These are phyloP conservation scores for Aspergillus sp. DNA, from an alignment of 2,329 filamentous ascomycete genomes.

Conservation along the genomic window DNA sequence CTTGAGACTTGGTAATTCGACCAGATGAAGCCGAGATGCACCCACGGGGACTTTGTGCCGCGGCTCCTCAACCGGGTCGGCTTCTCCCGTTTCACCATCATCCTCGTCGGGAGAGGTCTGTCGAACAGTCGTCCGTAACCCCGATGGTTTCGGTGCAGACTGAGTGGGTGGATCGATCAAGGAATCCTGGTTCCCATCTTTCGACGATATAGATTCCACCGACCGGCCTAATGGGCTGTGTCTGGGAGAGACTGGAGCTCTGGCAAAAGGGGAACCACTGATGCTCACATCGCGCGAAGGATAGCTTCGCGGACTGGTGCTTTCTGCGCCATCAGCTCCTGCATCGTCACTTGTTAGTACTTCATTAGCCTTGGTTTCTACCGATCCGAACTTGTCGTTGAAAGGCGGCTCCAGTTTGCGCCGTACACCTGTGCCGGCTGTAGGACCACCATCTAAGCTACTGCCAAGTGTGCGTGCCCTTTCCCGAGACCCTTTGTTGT, in stretches of 20 bases:
- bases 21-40: conserved; percentile 84
- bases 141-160: conserved; percentile 29
- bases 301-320: conserved; percentile 28
- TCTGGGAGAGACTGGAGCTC: conserved; percentile 39
- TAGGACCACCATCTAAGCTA: conserved; percentile 18
- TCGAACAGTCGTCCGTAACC: conserved; percentile 29
- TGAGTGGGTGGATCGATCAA: conserved; percentile 20
- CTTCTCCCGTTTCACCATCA: conserved; percentile 24
- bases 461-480: conserved; percentile 22
- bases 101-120: conserved; percentile 19
- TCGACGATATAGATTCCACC: conserved; percentile 29
- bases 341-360: conserved; percentile 29
- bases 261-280: conserved; percentile 53
- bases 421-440: conserved; percentile 12
- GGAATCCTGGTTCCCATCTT: conserved; percentile 24
- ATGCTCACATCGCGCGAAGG: conserved; percentile 42
- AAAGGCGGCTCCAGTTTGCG: conserved; percentile 40
- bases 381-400: conserved; percentile 27
- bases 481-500: conserved; percentile 13
- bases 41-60: conserved; percentile 75
- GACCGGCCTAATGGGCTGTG: conserved; percentile 35
- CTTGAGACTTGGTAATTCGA: conserved; percentile 73
- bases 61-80: conserved; percentile 25
- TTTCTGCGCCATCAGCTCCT: conserved; percentile 23
- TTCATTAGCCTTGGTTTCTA: conserved; percentile 32